Evolutionary conservation across 2,329 filamentous ascomycete species (phyloP).

Genomic region (Pseudogymnoascus sp.): DNA sequence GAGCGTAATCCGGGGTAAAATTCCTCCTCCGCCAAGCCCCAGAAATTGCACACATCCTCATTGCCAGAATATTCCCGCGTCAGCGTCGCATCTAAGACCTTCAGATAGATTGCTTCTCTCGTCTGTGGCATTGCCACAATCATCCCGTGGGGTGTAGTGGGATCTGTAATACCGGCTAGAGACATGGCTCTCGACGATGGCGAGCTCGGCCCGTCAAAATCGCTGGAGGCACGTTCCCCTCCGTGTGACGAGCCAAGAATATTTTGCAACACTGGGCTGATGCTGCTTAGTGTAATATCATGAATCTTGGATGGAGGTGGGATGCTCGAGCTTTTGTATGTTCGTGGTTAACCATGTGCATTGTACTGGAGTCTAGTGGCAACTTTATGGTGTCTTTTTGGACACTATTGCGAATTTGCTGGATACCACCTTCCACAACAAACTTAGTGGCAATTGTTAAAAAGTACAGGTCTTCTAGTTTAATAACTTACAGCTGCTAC

Average conservation of each 20-base stretch:
- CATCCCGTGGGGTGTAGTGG: not conserved
- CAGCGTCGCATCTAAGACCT: not conserved
- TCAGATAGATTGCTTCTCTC: not conserved
- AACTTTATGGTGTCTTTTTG: not conserved
- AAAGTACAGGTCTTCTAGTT: not conserved
- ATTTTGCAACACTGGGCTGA: not conserved
- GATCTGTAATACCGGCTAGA: not conserved
- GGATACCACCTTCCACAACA: not conserved
- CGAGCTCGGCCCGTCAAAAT: not conserved
- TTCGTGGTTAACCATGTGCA: not conserved
- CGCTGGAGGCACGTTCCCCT: not conserved
- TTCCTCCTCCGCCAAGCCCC: not conserved
- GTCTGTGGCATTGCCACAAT: not conserved
- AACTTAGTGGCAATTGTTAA: not conserved
- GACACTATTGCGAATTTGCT: not conserved
- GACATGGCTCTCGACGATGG: not conserved
- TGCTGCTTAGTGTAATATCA: too few relatives aligned
- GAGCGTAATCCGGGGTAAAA: slow-evolving; percentile 1
- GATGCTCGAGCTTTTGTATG: not conserved
- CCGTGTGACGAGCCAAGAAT: not conserved
- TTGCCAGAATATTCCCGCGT: not conserved
- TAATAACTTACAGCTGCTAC: not conserved
- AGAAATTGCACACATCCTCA: not conserved
- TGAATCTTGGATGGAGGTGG: not conserved
- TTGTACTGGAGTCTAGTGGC: not conserved